Base-by-base conservation (phyloP, 1,284 basidiomycete genomes). In the Mycosarcoma mackinlayi region DNA sequence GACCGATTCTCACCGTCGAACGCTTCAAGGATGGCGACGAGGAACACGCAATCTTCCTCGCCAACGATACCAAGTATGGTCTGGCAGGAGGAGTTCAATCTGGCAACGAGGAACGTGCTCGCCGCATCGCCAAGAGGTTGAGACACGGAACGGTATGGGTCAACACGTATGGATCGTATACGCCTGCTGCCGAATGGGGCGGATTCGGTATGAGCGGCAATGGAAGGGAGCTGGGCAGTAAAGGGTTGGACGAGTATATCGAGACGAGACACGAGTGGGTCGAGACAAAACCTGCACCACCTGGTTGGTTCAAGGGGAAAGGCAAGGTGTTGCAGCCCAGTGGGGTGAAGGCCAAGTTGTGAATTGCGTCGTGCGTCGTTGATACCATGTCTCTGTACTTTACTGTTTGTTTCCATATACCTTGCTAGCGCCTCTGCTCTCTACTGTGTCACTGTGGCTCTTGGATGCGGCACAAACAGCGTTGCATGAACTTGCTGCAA, bases 11-110 rank as follows among this genome's bases (percentile, higher is more conserved):
- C 7, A 82, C 80, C 6, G 78, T 82, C 3, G 80, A 82, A 58
- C 58, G 80, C 6, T 82, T 82, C 68, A 50, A 60, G 21, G 66
- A 76, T 16, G 80, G 80, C 21, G 81, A 82, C 42, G 81, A 82
- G 54, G 75, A 71, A 35, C 61, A 48, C 11, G 81, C 81, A 7
- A 48, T 81, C 25, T 65, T 57, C 18, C 57, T 82, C 8, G 81
- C 77, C 35, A 82, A 82, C 51, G 81, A 82, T 53, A 82, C 81
- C 37, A 76, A 75, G 66, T 82, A 80, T 45, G 81, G 81, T 10
- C 64, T 82, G 9, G 79, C 79, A 0, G 81, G 75, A 25, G 81
- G 78, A 35, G 79, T 82, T 40, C 81, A 81, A 52, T 71, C 70
- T 8, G 56, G 57, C 41, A 69, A 82, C 54, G 52, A 42, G 25